phyloP scores from a whole-genome alignment of 352 stramenopile species.

The Stramenopiles sp. region DNA sequence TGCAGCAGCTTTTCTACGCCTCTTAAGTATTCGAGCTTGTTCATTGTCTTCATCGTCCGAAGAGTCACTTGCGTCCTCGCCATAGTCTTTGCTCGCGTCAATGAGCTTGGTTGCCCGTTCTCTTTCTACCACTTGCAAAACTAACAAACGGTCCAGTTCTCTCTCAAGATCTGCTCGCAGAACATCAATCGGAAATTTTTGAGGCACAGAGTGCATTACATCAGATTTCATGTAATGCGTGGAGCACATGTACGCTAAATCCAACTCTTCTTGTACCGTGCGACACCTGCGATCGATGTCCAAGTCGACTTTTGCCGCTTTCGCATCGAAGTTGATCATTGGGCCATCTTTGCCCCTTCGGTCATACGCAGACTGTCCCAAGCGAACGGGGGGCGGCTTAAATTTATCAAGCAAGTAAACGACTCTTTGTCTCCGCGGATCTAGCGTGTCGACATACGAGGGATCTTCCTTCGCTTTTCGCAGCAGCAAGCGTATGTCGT shows the following conservation, averaged over 20 bases:
- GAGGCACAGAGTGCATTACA: constrained; percentile 57
- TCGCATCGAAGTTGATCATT: background rate
- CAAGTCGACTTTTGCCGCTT: constrained; percentile 34
- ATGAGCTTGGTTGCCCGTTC: background rate
- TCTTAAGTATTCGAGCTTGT: constrained; percentile 1
- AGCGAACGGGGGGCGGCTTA: background rate
- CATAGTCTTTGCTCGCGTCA: background rate
- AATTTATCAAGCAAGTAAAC: background rate
- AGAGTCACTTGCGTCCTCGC: background rate
- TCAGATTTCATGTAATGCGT: constrained; percentile 67
- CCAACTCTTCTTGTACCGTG: constrained; percentile 61
- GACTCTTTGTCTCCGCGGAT: background rate
- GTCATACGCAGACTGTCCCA: background rate
- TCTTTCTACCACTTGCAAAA: constrained; percentile 39
- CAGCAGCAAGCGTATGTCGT: constrained; percentile 29
- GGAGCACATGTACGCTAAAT: constrained; percentile 53
- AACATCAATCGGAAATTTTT: constrained; percentile 65
- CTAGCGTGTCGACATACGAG: constrained; percentile 26
- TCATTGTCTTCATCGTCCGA: background rate
- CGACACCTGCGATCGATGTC: constrained; percentile 62
- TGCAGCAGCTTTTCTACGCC: constrained; percentile 15
- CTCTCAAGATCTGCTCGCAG: constrained; percentile 65
- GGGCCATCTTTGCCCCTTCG: constrained; percentile 15
- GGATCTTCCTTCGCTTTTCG: constrained; percentile 28
- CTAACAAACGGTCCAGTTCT: constrained; percentile 62